Evolutionary conservation across 768 basidiomycete species (phyloP).

Genomic region (Multifurca ochricompacta): DNA sequence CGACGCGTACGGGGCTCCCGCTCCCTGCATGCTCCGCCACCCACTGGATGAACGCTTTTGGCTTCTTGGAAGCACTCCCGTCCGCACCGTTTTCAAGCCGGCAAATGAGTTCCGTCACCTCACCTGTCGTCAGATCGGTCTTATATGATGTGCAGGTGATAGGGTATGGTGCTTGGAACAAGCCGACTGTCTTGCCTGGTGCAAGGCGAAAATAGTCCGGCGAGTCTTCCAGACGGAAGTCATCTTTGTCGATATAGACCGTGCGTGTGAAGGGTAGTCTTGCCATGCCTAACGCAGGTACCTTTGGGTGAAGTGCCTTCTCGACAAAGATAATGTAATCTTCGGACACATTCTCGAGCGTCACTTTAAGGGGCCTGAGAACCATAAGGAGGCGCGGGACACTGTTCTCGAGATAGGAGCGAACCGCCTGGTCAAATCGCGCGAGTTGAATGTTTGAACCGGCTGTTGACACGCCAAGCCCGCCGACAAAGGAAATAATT

Average conservation of each 20-base stretch:
- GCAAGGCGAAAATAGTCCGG: slow-evolving; percentile 97
- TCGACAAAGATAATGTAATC: slow-evolving; percentile 78
- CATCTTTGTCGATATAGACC: slow-evolving; percentile 87
- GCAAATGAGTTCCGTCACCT: slow-evolving; percentile 73
- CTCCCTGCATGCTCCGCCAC: slow-evolving; percentile 77
- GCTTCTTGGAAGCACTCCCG: slow-evolving; percentile 54
- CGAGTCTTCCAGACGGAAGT: slow-evolving; percentile 87
- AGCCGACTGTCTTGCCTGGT: slow-evolving; percentile 93
- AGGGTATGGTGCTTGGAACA: slow-evolving; percentile 88
- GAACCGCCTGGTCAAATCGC: slow-evolving; percentile 85
- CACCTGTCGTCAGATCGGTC: slow-evolving; percentile 61
- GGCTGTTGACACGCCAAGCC: slow-evolving; percentile 87
- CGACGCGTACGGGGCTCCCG: slow-evolving; percentile 74
- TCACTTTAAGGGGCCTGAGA: slow-evolving; percentile 81
- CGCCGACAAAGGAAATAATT: slow-evolving; percentile 85
- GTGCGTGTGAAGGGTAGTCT: slow-evolving; percentile 80
- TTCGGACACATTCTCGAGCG: slow-evolving; percentile 83
- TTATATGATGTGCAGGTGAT: slow-evolving; percentile 91
- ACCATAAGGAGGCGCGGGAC: slow-evolving; percentile 91
- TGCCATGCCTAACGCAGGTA: slow-evolving; percentile 76
- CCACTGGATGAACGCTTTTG: slow-evolving; percentile 96
- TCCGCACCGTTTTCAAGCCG: slow-evolving; percentile 57
- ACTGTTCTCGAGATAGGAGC: slow-evolving; percentile 82
- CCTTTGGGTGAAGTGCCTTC: slow-evolving; percentile 92
- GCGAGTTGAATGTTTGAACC: slow-evolving; percentile 75